phyloP scores from a whole-genome alignment of 495 filamentous ascomycete species.

The Bacidia rubella region DNA sequence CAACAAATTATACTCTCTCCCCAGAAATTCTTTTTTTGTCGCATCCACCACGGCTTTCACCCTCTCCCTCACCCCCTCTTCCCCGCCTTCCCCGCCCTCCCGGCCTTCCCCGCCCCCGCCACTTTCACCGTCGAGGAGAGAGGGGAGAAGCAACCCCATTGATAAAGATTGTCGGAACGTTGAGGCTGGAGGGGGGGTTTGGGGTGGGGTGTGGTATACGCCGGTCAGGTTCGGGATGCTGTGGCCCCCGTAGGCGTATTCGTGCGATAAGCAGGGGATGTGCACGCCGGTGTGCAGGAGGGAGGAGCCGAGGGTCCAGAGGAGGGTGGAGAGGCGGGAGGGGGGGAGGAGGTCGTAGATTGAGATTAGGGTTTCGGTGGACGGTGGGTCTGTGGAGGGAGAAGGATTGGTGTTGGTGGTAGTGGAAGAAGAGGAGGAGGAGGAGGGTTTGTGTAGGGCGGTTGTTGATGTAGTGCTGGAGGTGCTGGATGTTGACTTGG shows the following conservation, averaged over 20 bases:
- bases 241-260: constrained; percentile 79
- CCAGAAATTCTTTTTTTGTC: constrained; percentile 52
- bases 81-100: no score
- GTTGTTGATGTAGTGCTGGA: constrained; percentile 18
- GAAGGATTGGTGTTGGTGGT: constrained; percentile 7
- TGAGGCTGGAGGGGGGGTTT: constrained; percentile 53
- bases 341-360: constrained; percentile 27
- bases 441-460: constrained; percentile 16
- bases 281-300: constrained; percentile 69
- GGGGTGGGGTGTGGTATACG: constrained; percentile 64
- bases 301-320: constrained; percentile 59
- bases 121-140: background rate
- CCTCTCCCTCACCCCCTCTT: constrained; percentile 26
- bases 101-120: no score
- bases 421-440: constrained; percentile 17
- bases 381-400: constrained; percentile 27
- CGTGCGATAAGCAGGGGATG: constrained; percentile 44
- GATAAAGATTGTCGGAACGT: constrained; percentile 56
- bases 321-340: constrained; percentile 48
- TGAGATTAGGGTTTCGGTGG: background rate
- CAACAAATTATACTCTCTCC: constrained; percentile 60
- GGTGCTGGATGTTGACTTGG: constrained; percentile 35
- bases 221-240: constrained; percentile 50
- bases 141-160: constrained; percentile 43
- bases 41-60: constrained; percentile 52